Evolutionary conservation across 2,329 filamentous ascomycete species (phyloP).

Genomic region (Exophiala aquamarina): DNA sequence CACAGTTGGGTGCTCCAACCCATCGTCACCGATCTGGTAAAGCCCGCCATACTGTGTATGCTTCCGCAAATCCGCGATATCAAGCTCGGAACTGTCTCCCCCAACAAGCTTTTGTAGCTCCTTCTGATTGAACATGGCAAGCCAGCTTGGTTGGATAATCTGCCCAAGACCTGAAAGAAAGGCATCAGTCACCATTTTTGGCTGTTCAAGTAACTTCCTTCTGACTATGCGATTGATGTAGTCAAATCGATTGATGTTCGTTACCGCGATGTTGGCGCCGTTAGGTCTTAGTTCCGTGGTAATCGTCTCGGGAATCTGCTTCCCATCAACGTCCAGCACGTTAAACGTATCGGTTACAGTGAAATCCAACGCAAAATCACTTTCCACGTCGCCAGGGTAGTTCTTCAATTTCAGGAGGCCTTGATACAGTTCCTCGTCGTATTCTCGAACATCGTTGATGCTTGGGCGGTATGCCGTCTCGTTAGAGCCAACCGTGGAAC

Average conservation of each 20-base stretch:
- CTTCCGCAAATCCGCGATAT: constrained; percentile 78
- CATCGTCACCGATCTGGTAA: constrained; percentile 87
- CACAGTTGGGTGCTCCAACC: constrained; percentile 79
- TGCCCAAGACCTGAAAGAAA: constrained; percentile 82
- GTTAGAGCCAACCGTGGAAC: constrained; percentile 60
- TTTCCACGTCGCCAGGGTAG: constrained; percentile 61
- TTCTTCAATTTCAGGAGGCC: constrained; percentile 60
- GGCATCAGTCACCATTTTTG: constrained; percentile 75
- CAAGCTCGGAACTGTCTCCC: constrained; percentile 80
- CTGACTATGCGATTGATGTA: constrained; percentile 91
- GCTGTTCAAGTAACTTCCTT: constrained; percentile 80
- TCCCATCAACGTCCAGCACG: constrained; percentile 32
- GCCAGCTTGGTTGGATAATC: constrained; percentile 89
- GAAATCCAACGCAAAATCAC: constrained; percentile 79
- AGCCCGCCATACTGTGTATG: constrained; percentile 87
- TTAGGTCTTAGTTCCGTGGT: constrained; percentile 74
- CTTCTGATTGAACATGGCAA: constrained; percentile 97
- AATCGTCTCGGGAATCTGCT: constrained; percentile 56
- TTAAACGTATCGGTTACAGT: constrained; percentile 72
- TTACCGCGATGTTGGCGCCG: constrained; percentile 76
- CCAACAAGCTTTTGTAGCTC: constrained; percentile 93
- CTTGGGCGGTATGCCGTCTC: constrained; percentile 81
- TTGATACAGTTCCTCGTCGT: constrained; percentile 88
- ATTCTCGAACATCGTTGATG: constrained; percentile 87
- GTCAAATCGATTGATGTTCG: constrained; percentile 87